Evolutionary conservation across 192 early-diverging fungal species (phyloP).

Genomic region (Rhizoclosmatium sp.): DNA sequence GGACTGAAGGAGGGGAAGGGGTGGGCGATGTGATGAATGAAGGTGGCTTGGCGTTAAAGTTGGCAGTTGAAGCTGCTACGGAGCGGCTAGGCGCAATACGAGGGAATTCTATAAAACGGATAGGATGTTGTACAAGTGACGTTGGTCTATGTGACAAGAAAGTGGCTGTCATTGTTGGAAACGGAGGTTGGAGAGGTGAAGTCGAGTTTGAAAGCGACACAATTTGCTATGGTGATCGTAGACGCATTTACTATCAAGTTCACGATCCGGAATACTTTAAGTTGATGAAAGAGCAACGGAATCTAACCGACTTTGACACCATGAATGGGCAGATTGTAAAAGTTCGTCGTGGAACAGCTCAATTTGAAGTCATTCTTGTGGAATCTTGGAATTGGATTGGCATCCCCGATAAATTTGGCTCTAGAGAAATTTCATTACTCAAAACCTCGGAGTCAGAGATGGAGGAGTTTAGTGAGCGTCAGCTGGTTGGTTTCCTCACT

Average conservation of each 20-base stretch:
- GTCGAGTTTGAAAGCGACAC: slow-evolving; percentile 35
- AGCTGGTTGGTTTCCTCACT: slow-evolving; percentile 10
- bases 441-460: slow-evolving; percentile 2
- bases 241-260: slow-evolving; percentile 21
- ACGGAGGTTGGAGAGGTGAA: slow-evolving; percentile 8
- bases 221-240: slow-evolving; percentile 28
- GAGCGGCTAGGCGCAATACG: background rate
- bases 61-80: background rate
- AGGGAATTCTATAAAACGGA: background rate
- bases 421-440: slow-evolving; percentile 14
- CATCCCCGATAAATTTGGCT: slow-evolving; percentile 4
- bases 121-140: background rate
- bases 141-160: background rate
- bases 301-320: background rate
- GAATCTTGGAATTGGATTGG: slow-evolving; percentile 32
- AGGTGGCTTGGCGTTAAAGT: background rate
- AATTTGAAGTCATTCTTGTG: slow-evolving; percentile 29
- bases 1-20: background rate
- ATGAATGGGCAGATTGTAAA: background rate
- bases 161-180: background rate
- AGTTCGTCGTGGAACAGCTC: slow-evolving; percentile 22
- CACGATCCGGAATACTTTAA: slow-evolving; percentile 1
- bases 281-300: background rate
- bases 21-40: background rate
- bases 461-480: slow-evolving; percentile 25